phyloP scores from a whole-genome alignment of 345 rosid genomes.

The Orychophragmus violaceus region DNA sequence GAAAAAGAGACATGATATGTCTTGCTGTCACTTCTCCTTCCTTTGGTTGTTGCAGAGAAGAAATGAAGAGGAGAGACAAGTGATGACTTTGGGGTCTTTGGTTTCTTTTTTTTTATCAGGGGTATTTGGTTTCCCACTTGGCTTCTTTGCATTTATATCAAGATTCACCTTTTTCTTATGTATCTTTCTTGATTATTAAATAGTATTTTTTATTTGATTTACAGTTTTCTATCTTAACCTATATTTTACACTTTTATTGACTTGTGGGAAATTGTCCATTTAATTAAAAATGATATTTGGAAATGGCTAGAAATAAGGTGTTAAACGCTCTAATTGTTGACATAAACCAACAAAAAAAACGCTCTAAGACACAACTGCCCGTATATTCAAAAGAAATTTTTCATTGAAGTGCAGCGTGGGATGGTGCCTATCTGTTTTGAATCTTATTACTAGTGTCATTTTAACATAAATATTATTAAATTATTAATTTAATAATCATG shows the following conservation, averaged over 20 bases:
- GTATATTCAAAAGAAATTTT: too few species aligned
- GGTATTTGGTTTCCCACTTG: constrained; percentile 28
- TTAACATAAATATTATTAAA: too few species aligned
- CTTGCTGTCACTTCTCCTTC: constrained; percentile 2
- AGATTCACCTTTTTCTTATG: neutral
- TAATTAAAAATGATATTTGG: too few species aligned
- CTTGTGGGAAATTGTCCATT: neutral
- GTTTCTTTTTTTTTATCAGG: too few species aligned
- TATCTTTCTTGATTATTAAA: neutral
- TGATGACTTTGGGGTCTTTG: constrained; percentile 24
- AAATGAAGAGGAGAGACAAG: constrained; percentile 31
- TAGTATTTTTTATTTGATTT: neutral
- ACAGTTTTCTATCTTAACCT: neutral
- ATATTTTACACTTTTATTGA: neutral
- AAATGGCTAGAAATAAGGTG: too few species aligned
- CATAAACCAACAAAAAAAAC: too few species aligned
- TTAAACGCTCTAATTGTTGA: too few species aligned
- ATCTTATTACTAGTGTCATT: too few species aligned
- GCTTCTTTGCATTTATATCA: constrained; percentile 25
- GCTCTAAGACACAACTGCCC: too few species aligned
- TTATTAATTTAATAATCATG: too few species aligned
- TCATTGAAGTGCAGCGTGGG: too few species aligned
- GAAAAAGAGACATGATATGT: constrained; percentile 21
- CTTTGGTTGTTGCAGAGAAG: constrained; percentile 6
- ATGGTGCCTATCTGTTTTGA: too few species aligned